Base-by-base conservation (phyloP, 208 protist genomes). In the Trichomonas tenax region DNA sequence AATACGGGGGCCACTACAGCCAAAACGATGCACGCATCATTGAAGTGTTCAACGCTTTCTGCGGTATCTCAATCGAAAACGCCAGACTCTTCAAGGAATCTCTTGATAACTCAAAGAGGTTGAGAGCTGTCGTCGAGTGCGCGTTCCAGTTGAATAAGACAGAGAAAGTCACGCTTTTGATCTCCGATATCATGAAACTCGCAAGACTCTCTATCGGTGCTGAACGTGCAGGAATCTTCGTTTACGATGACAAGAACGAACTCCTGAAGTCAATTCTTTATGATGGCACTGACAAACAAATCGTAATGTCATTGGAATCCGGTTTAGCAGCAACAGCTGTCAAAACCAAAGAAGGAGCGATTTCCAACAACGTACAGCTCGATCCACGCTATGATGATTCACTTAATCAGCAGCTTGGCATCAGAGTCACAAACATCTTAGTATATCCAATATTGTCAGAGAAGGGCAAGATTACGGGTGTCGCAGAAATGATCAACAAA, bases 401-500 rank as follows among this genome's bases (percentile, higher is more conserved):
- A 84, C n/a, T 84, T 3, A 84, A 41, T 15, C 26, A 41, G 34
- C 81, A 84, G 34, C 34, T 84, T 15, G 81, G 26, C 6, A 84
- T 84, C 11, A 84, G 81, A 41, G 34, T 84, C 4, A 84, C 26
- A 36, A 34, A 84, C n/a, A 36, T 41, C 3, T 40, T 84, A 11
- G 34, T 41, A 9, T 84, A 84, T 36, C 93, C 93, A 23, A 46
- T 96, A 10, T 46, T 36, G 17, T n/a, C 63, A 41, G 38, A 96
- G 9, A 38, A 49, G 46, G 49, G 44, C 21, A 38, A 96, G 46
- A 48, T 82, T 46, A 45, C 41, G 0, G 93, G 93, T 36, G 93
- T 96, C 31, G 34, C 51, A 1, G 49, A 96, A 81, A 81, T 81
- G 51, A 49, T 96, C 15, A 96, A 96, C 34, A 96, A 96, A 46